A percentile compares a stretch with the other conserved stretches of the same genome.
Conservation (phyloP, 305 asterid genomes). For the Solanum hybrid region DNA sequence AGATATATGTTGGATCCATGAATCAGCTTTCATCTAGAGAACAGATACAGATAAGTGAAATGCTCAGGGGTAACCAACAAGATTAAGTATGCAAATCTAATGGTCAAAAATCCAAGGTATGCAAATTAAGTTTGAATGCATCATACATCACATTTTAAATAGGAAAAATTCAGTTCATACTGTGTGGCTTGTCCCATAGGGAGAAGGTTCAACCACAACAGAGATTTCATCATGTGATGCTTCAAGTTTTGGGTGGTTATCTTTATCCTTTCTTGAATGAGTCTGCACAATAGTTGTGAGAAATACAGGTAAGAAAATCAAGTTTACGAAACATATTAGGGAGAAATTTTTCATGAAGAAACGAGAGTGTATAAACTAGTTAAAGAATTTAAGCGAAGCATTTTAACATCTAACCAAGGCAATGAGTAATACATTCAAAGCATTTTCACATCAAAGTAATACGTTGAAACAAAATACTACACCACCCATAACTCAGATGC, state of each 20-base stretch:
- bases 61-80: background rate
- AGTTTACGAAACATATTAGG: background rate
- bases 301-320: conserved; percentile 15
- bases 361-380: background rate
- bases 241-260: conserved; percentile 18
- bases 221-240: conserved; percentile 36
- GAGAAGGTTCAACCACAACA: conserved; percentile 61
- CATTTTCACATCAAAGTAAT: background rate
- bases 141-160: conserved; percentile 3
- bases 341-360: background rate
- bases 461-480: background rate
- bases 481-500: background rate
- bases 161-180: conserved; percentile 29
- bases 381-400: background rate
- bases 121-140: background rate
- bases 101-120: background rate
- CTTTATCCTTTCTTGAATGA: conserved; percentile 61
- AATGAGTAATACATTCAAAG: background rate
- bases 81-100: background rate
- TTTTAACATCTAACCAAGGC: background rate
- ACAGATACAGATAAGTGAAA: background rate
- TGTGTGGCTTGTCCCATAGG: conserved; percentile 68
- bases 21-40: background rate
- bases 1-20: background rate
- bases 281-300: conserved; percentile 48